Evolutionary conservation across 2,329 filamentous ascomycete species (phyloP), one percentile per base, ranked within the genome.

Genomic region (Raffaelea arxii): DNA sequence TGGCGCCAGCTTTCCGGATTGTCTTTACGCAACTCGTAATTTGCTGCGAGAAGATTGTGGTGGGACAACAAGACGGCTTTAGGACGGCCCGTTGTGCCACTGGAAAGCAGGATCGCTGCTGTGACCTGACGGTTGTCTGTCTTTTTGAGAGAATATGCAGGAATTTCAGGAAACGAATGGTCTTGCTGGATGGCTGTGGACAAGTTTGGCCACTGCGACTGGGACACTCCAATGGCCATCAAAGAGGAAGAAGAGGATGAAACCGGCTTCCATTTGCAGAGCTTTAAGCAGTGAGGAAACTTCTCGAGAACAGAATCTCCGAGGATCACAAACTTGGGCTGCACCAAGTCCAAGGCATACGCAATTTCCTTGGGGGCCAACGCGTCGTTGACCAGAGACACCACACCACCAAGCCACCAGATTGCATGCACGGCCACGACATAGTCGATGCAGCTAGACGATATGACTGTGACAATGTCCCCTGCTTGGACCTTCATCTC

Each of bases 31-130:
- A 52, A 53, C 21, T 61, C 49, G 46, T 57, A 50, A n/a, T 59
- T 49, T 52, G 63, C 58, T 2, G 68, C 56, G 1, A 72, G 64
- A 37, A 69, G 56, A 54, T 71, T 73, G 25, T 55, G 53, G 46
- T 73, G 69, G 5, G 69, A 71, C 0, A 74, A 54, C 18, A 59
- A 58, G 48, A 71, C 68, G 6, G 67, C 70, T 53, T 74, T 73
- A 10, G 70, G 69, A 4, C 67, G 49, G 2, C 70, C 70, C 0
- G 70, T 73, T 1, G 70, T 74, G 21, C 70, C 70, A 40, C 68
- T 71, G 24, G 67, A 71, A 51, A 72, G 72, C 10, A 72, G 49
- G 4, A 72, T 58, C 18, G 36, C n/a, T n/a, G n/a, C n/a, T n/a
- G n/a, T n/a, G n/a, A n/a, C n/a, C n/a, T n/a, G n/a, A n/a, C n/a